Evolutionary conservation across 1,284 basidiomycete genomes (phyloP).

Genomic region (Peniophora sp.): DNA sequence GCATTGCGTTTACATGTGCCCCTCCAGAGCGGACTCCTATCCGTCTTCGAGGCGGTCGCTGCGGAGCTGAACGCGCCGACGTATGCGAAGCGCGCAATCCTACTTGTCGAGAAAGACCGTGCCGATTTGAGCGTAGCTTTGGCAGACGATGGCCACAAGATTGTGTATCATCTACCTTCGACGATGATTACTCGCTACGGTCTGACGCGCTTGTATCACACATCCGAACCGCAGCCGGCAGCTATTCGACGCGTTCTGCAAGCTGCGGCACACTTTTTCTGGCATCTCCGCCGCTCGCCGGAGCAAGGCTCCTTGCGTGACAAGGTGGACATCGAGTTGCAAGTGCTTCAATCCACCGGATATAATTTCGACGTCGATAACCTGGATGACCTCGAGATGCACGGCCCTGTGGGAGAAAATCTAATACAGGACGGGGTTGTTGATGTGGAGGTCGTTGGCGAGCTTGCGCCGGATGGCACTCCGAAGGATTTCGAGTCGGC

Average conservation of each 20-base stretch:
- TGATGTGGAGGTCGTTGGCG: neutral
- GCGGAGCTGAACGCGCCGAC: neutral
- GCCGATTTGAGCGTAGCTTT: slow-evolving; percentile 1
- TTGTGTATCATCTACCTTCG: neutral
- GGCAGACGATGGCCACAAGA: neutral
- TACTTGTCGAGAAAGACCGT: slow-evolving; percentile 2
- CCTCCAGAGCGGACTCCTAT: neutral
- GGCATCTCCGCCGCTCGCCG: slow-evolving; percentile 4
- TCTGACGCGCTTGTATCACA: neutral
- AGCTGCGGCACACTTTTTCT: slow-evolving; percentile 2
- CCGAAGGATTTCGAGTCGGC: too few relatives aligned
- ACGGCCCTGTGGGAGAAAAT: neutral
- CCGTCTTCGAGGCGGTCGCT: neutral
- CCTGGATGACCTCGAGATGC: neutral
- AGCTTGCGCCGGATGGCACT: neutral
- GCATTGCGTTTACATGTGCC: slow-evolving; percentile 1
- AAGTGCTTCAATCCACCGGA: neutral
- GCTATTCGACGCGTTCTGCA: neutral
- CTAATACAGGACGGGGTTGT: neutral
- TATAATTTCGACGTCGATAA: neutral
- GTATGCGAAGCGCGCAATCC: neutral
- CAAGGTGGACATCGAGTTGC: neutral
- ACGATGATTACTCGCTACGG: neutral
- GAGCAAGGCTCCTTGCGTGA: neutral
- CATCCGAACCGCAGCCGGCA: neutral